Conservation (phyloP, 257 asterid genomes). For the Plectranthus barbatus region DNA sequence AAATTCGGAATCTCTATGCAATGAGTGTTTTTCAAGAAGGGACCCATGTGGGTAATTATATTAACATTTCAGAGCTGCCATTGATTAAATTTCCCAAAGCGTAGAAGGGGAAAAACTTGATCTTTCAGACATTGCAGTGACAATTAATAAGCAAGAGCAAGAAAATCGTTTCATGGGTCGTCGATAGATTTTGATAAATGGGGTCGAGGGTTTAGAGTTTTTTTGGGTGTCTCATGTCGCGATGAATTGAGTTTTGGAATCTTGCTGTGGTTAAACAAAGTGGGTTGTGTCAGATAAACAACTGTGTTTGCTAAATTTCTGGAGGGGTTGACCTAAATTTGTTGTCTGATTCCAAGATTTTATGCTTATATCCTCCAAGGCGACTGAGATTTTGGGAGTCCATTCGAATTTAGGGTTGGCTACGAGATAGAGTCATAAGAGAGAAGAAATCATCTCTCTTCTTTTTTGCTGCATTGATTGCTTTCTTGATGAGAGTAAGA, state of each 20-base stretch:
- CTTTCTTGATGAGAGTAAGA: neutral
- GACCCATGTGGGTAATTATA: constrained; percentile 29
- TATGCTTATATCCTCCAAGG: neutral
- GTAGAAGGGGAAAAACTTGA: neutral
- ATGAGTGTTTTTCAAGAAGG: constrained; percentile 46
- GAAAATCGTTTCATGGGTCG: no score
- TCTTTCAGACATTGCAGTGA: neutral
- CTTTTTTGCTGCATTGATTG: constrained; percentile 20
- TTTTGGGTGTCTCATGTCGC: constrained; percentile 22
- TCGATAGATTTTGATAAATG: neutral
- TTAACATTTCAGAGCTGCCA: constrained; percentile 36
- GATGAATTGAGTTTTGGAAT: constrained; percentile 56
- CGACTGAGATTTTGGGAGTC: constrained; percentile 35
- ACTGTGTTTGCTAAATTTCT: constrained; percentile 24
- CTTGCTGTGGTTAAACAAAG: constrained; percentile 45
- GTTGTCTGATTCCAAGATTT: constrained; percentile 25
- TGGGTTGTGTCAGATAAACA: constrained; percentile 41
- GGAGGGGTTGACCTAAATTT: constrained; percentile 71
- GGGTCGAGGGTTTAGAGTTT: constrained; percentile 6
- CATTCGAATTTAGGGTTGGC: neutral
- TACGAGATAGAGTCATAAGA: neutral
- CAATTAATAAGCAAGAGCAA: neutral
- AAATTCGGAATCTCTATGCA: constrained; percentile 35
- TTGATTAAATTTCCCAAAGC: constrained; percentile 20
- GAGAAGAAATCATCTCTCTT: neutral